phyloP scores from a whole-genome alignment of 2,329 filamentous ascomycete genomes.

The Cryphonectria naterciae region DNA sequence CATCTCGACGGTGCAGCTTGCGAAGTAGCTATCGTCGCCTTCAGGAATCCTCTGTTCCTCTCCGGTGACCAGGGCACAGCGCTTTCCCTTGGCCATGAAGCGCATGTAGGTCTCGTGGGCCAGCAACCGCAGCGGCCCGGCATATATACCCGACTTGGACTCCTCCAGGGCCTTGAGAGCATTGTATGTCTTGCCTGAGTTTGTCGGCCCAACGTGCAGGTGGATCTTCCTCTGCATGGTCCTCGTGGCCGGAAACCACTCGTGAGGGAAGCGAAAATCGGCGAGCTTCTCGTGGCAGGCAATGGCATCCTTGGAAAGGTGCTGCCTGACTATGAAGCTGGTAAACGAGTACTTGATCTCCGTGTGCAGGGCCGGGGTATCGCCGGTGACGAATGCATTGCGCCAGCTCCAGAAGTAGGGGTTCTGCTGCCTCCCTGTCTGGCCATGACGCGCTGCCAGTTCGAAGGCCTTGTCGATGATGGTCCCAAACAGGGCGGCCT shows the following conservation, averaged over 20 bases:
- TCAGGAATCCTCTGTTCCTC: slow-evolving; percentile 80
- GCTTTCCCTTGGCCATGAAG: slow-evolving; percentile 75
- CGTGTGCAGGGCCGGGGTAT: slow-evolving; percentile 53
- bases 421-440: slow-evolving; percentile 48
- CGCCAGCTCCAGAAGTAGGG: slow-evolving; percentile 62
- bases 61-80: slow-evolving; percentile 83
- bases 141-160: slow-evolving; percentile 79
- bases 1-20: slow-evolving; percentile 95
- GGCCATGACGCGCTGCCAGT: slow-evolving; percentile 44
- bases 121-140: slow-evolving; percentile 83
- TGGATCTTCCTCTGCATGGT: slow-evolving; percentile 81
- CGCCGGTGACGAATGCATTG: slow-evolving; percentile 60
- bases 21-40: slow-evolving; percentile 61
- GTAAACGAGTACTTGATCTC: slow-evolving; percentile 72
- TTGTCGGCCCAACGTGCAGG: slow-evolving; percentile 93
- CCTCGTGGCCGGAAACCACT: slow-evolving; percentile 90
- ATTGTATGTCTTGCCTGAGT: slow-evolving; percentile 97
- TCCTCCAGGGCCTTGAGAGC: slow-evolving; percentile 83
- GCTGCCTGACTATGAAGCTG: slow-evolving; percentile 61
- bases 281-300: slow-evolving; percentile 67
- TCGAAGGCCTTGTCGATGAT: slow-evolving; percentile 50
- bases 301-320: slow-evolving; percentile 60
- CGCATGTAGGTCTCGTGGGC: slow-evolving; percentile 96
- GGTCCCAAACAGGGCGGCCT: slow-evolving; percentile 50
- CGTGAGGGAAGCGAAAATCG: slow-evolving; percentile 85